phyloP scores from a whole-genome alignment of 768 basidiomycete genomes.

The Boletus huronensis region DNA sequence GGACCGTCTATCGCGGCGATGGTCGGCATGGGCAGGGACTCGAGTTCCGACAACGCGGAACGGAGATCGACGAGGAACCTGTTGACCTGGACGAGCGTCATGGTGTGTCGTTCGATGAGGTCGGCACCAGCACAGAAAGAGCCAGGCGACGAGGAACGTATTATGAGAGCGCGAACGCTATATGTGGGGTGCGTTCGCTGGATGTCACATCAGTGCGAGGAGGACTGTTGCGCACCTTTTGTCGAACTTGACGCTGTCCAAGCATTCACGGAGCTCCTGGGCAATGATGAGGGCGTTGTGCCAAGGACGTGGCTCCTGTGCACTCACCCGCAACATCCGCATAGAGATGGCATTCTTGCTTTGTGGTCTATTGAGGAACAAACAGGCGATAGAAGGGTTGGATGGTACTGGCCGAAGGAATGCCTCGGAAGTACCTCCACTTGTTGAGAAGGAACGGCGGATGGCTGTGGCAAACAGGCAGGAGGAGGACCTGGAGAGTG shows the following conservation, averaged over 20 bases:
- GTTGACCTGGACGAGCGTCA: constrained; percentile 70
- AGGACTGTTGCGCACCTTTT: constrained; percentile 44
- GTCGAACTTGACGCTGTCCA: constrained; percentile 65
- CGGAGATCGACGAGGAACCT: constrained; percentile 78
- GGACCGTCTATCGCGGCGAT: constrained; percentile 93
- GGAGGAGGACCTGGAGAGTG: neutral
- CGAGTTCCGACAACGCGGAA: constrained; percentile 67
- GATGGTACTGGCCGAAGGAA: constrained; percentile 50
- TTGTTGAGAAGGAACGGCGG: constrained; percentile 23
- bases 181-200: neutral
- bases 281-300: constrained; percentile 3
- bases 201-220: neutral
- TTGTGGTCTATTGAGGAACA: constrained; percentile 78
- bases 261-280: constrained; percentile 69
- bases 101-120: constrained; percentile 77
- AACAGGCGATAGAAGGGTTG: constrained; percentile 63
- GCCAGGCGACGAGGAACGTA: constrained; percentile 74
- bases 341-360: constrained; percentile 87
- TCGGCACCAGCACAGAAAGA: constrained; percentile 94
- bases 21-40: constrained; percentile 81
- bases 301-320: neutral
- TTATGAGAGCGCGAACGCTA: constrained; percentile 74
- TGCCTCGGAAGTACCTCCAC: constrained; percentile 26
- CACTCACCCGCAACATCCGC: constrained; percentile 58
- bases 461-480: neutral